Evolutionary conservation across 768 basidiomycete genomes (phyloP), one percentile per base, ranked within the genome.

Genomic region (Auriscalpium microsporum): DNA sequence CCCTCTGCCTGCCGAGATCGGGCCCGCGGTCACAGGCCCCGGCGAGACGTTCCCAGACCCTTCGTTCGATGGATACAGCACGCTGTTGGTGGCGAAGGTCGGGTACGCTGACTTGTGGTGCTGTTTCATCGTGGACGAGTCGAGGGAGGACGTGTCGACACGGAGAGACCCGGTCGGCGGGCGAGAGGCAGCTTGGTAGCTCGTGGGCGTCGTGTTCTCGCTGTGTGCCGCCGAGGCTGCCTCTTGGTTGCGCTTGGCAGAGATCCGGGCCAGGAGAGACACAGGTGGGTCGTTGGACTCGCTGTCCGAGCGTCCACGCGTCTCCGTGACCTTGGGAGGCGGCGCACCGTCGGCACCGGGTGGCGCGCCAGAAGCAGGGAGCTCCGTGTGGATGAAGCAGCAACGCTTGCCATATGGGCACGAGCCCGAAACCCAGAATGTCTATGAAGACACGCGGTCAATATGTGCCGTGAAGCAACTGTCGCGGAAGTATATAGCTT

Each of bases 361-460:
- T 46, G 79, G 72, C 17, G 75, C 73, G 28, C 80, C 84, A n/a
- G 79, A 75, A 46, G 77, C 75, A 16, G 90, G 87, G 46, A 90
- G 75, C 64, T 89, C 90, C 2, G 91, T 93, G 65, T 94, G 91
- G 63, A 94, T 93, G 78, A 94, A 94, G 73, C 91, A 94, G 70
- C 91, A 94, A 55, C 91, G 74, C 70, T 92, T 92, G 52, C 92
- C 91, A 61, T 94, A 94, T 0, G 91, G 91, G 66, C 91, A 94
- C 16, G 91, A 90, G 28, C 91, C 91, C 48, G 90, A 92, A 11
- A 93, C 86, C 89, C 91, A 94, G 76, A 94, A 94, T 8, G 91
- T 94, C 85, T 91, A 63, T 10, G 45, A 54, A 56, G 56, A 40
- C 23, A 56, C 28, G n/a, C 61, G 56, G 37, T 56, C 60, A 53